Evolutionary conservation across 208 protist genomes (phyloP), one percentile per base, ranked within the genome.

Genomic region (Trypanosoma lewisi): DNA sequence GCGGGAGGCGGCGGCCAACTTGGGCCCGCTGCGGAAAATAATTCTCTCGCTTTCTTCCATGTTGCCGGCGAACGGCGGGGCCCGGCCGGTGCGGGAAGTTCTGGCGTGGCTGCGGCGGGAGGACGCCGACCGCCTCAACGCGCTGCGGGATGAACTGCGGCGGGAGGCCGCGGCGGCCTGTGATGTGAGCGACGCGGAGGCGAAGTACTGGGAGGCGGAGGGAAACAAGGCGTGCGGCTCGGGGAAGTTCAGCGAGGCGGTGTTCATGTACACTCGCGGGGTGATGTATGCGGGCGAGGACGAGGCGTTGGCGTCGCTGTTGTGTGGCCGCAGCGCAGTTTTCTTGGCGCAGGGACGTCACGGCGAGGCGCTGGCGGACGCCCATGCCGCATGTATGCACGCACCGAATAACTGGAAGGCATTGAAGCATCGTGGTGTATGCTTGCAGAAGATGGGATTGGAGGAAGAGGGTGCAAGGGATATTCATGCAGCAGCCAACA

Each of bases 251-350:
- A 59, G 80, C 27, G 75, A 87, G 50, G 70, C 75, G 14, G 56
- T 83, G 16, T 31, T 92, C 4, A 83, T 77, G 59, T 95, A 89
- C 68, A 89, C 85, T 19, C 77, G 83, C 66, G 85, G 83, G 21
- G 76, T 95, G 34, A 78, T 88, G 62, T 88, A 73, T 69, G 89
- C 88, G 30, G 73, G 80, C 67, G 61, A 54, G 9, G 77, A 78
- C 53, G 83, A 83, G 19, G 83, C 77, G n/a, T 48, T 93, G 30
- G 83, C 85, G 1, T 63, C 71, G 37, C 56, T 93, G 45, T 68
- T 93, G 14, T 87, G 89, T 73, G 89, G 93, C 67, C 82, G 89
- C 37, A 88, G 82, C 66, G 80, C 82, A 31, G 79, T 72, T 19
- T 89, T 87, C 33, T 89, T 80, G 42, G 68, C 82, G 42, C 66